These are phyloP conservation scores for Phytophthora boehmeriae DNA, from an alignment of 352 stramenopile species.

Conservation along the genomic window DNA sequence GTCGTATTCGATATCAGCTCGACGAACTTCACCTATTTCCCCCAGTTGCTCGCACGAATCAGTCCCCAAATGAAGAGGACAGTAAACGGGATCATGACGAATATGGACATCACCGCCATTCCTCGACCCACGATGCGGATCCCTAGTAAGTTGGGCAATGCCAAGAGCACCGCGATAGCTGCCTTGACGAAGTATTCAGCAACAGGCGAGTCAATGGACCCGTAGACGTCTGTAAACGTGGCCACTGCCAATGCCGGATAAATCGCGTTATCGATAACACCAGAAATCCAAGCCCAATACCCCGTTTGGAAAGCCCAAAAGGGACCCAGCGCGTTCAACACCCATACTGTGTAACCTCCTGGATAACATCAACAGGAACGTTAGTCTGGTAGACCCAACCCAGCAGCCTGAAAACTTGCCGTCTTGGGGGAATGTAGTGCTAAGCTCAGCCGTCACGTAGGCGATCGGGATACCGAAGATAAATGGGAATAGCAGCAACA, in stretches of 20 bases:
- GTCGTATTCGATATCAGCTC: constrained; percentile 43
- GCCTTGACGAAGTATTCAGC: constrained; percentile 51
- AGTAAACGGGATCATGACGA: constrained; percentile 92
- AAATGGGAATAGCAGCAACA: constrained; percentile 88
- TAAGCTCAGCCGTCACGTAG: constrained; percentile 93
- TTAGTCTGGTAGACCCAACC: neutral
- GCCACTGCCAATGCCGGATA: constrained; percentile 86
- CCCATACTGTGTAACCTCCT: constrained; percentile 90
- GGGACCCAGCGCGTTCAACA: constrained; percentile 90
- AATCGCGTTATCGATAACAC: constrained; percentile 92
- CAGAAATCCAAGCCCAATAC: constrained; percentile 86
- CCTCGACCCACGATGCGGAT: constrained; percentile 76
- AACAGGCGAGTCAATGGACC: constrained; percentile 33
- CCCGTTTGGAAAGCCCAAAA: constrained; percentile 87
- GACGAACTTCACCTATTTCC: constrained; percentile 45
- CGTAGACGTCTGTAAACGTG: constrained; percentile 49
- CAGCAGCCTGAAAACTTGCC: constrained; percentile 19
- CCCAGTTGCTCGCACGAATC: constrained; percentile 35
- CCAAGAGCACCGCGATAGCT: constrained; percentile 44
- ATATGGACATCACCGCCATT: constrained; percentile 77
- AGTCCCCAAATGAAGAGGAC: constrained; percentile 63
- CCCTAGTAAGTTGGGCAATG: constrained; percentile 44
- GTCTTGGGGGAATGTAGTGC: constrained; percentile 88
- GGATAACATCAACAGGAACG: constrained; percentile 8
- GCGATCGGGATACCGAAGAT: constrained; percentile 92